Percentiles rank a stretch among this genome's conserved stretches.
Evolutionary conservation across 192 early-diverging fungal genomes (phyloP).

Genomic region (Pilobolus umbonatus): DNA sequence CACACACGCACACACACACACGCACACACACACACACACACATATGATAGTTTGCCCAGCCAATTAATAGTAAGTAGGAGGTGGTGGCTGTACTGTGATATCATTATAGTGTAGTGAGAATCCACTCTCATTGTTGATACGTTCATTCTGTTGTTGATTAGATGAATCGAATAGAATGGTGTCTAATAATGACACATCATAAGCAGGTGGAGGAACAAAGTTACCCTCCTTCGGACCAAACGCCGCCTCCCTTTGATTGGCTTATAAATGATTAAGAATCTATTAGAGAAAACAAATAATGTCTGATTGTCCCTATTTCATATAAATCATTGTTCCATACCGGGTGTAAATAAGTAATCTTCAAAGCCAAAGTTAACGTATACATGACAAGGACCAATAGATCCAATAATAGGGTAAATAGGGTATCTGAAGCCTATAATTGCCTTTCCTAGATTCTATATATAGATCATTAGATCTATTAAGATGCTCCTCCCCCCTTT

Average conservation of each 20-base stretch:
- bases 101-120: background rate
- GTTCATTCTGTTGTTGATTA: background rate
- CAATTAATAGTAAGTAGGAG: conserved; percentile 5
- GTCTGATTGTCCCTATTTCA: too few relatives aligned
- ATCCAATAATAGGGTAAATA: conserved; percentile 54
- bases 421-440: conserved; percentile 65
- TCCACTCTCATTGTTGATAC: background rate
- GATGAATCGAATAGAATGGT: conserved; percentile 15
- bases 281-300: background rate
- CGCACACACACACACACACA: too few relatives aligned
- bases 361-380: conserved; percentile 71
- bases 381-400: conserved; percentile 45
- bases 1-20: background rate
- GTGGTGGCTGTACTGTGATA: background rate
- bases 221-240: conserved; percentile 62
- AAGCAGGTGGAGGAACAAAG: conserved; percentile 60
- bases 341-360: conserved; percentile 17
- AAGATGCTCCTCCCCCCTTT: too few relatives aligned
- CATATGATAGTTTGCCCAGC: background rate
- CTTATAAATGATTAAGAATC: conserved; percentile 26
- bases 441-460: conserved; percentile 52
- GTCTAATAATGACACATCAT: conserved; percentile 37
- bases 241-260: conserved; percentile 71
- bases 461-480: background rate
- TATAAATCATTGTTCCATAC: conserved; percentile 2